Evolutionary conservation across 177 flowering plant species (phyloP), one percentile per base, ranked within the genome.

Genomic region (Tripterygium wilfordii): DNA sequence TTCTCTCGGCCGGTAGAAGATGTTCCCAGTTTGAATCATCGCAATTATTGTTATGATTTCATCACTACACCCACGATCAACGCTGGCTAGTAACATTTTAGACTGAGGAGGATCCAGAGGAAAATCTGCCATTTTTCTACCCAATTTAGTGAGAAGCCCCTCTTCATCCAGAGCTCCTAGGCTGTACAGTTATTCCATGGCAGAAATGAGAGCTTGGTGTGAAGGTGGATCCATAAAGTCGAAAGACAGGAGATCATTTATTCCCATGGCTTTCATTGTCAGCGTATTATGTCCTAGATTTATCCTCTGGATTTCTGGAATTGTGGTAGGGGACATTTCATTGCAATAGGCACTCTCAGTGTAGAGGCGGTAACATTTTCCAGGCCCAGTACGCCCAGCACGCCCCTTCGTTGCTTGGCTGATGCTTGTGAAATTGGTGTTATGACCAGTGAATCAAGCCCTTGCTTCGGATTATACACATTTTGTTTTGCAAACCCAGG

Each of bases 381-480:
- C 98, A 25, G 98, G 98, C 14, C 92, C 98, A 0, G 97, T 90
- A 52, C 97, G 89, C n/a, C 97, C 97, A 48, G 97, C 97, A 52
- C 97, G 88, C n/a, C 97, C 97, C 25, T 91, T 45, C 98, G 63
- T 60, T 91, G 98, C 62, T 88, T 83, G 36, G 96, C 96, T 1
- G 98, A 91, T 56, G 96, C 96, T 69, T 91, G 98, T 41, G 96
- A 88, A 56, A 91, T 91, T 1, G 95, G 96, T 10, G 96, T 88
- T 17, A 91, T 85, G 24, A 88, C 72, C 38, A 91, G 62, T 0
- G n/a, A n/a, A n/a, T n/a, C n/a, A n/a, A n/a, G n/a, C n/a, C n/a
- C n/a, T n/a, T n/a, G n/a, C 64, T 88, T 88, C 25, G 96, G 86
- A 57, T 91, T 88, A 64, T 88, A 91, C 1, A 88, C 95, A 65